Base-by-base conservation (phyloP, 257 asterid species). In the Solanum etuberosum region DNA sequence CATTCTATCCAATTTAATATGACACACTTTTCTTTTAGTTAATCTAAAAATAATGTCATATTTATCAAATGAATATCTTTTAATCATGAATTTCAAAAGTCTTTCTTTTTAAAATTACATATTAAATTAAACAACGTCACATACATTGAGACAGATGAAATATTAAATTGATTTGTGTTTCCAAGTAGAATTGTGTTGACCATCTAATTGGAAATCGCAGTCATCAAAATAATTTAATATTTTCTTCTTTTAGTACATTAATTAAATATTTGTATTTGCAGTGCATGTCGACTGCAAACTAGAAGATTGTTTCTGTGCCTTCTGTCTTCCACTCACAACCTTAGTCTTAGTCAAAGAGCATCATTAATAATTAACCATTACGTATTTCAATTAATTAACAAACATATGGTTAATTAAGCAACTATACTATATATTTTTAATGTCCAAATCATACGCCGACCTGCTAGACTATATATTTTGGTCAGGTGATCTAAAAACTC, bases 161-260 rank as follows among this genome's bases (percentile, higher is more conserved):
- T 73, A 88, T 83, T 85, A 84, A 81, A 78, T 92, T 48, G 89
- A 88, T 91, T 87, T 90, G 88, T 65, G 90, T 91, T 94, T 92
- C 95, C 94, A 89, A 90, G 95, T 90, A 83, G 91, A 94, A 94
- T 88, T 91, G 84, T 93, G 96, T 95, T 95, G 98, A 95, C 98
- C 98, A 88, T 87, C 87, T 57, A 89, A 86, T 95, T 85, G 98
- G 94, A 91, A 94, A 83, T 89, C 98, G 93, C 91, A 93, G 87
- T 91, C 94, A 92, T 93, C 96, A 94, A 93, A 92, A 86, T 71
- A 3, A 8, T 29, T 67, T 25, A 29, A 38, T 83, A 87, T 85
- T 68, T 89, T 68, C 5, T 67, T 68, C 4, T 27, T 27, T 16
- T 5, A 40, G 7, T 85, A 31, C 54, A 51, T 85, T 90, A 78